A percentile compares a stretch with the other conserved stretches of the same genome.
Conservation (phyloP, 495 filamentous ascomycete genomes). For the Polyplosphaeria fusca region DNA sequence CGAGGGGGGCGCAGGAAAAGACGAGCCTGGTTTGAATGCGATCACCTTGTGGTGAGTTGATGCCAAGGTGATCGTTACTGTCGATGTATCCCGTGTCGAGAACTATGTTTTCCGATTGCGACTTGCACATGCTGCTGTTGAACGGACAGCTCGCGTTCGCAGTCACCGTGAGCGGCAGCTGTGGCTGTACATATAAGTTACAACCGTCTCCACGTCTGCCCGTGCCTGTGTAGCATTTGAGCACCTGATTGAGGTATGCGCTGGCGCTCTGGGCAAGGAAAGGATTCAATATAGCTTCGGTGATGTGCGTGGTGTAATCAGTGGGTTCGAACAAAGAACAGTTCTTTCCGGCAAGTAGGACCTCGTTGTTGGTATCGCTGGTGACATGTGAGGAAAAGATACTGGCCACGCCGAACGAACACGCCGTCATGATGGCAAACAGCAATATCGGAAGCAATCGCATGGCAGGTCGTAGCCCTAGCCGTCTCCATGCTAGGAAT, state of each 20-base stretch:
- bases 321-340: background rate
- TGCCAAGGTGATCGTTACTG: slow-evolving; percentile 10
- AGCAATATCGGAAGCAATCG: background rate
- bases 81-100: slow-evolving; percentile 16
- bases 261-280: background rate
- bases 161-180: background rate
- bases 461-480: background rate
- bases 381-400: background rate
- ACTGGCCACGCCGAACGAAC: background rate
- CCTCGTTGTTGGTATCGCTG: background rate
- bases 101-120: background rate
- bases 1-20: background rate
- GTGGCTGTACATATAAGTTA: background rate
- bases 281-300: background rate
- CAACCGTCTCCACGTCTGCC: background rate
- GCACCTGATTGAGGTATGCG: background rate
- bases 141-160: slow-evolving; percentile 5
- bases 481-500: background rate
- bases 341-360: background rate
- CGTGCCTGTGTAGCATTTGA: background rate
- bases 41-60: slow-evolving; percentile 13
- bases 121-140: slow-evolving; percentile 4
- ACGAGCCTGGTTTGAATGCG: background rate
- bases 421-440: background rate
- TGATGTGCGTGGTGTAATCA: background rate